These are phyloP conservation scores for Lichtheimia corymbifera DNA, from an alignment of 371 early-diverging fungal genomes.

Conservation along the genomic window DNA sequence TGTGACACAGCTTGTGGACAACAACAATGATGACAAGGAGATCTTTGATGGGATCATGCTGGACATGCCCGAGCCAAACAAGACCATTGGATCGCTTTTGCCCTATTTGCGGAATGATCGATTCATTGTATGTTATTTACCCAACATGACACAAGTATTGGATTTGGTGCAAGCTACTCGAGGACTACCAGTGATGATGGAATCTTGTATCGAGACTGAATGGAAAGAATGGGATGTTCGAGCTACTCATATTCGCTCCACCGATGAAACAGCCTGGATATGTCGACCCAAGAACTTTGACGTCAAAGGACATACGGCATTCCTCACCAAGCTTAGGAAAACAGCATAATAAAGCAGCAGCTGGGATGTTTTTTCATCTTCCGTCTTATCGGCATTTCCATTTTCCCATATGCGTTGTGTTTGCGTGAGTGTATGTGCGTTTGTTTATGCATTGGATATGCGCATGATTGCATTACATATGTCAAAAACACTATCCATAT, in stretches of 20 bases:
- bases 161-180: slow-evolving; percentile 52
- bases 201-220: slow-evolving; percentile 63
- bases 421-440: no score
- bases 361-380: no score
- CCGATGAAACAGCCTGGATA: slow-evolving; percentile 47
- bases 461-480: no score
- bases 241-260: slow-evolving; percentile 59
- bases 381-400: no score
- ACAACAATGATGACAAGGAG: background rate
- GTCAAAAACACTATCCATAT: no score
- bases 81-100: slow-evolving; percentile 45
- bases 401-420: no score
- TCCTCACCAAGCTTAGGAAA: slow-evolving; percentile 62
- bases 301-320: slow-evolving; percentile 66
- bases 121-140: slow-evolving; percentile 69
- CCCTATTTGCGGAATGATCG: slow-evolving; percentile 64
- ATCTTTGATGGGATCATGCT: slow-evolving; percentile 67
- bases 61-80: slow-evolving; percentile 73
- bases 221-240: slow-evolving; percentile 77
- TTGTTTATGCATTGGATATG: no score
- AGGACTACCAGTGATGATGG: slow-evolving; percentile 54
- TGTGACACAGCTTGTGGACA: background rate
- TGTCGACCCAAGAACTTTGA: slow-evolving; percentile 63
- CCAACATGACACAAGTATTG: slow-evolving; percentile 78
- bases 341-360: background rate